A percentile compares a stretch with the other conserved stretches of the same genome.
Evolutionary conservation across 2,329 filamentous ascomycete species (phyloP).

Genomic region (Erysiphe pulchra): DNA sequence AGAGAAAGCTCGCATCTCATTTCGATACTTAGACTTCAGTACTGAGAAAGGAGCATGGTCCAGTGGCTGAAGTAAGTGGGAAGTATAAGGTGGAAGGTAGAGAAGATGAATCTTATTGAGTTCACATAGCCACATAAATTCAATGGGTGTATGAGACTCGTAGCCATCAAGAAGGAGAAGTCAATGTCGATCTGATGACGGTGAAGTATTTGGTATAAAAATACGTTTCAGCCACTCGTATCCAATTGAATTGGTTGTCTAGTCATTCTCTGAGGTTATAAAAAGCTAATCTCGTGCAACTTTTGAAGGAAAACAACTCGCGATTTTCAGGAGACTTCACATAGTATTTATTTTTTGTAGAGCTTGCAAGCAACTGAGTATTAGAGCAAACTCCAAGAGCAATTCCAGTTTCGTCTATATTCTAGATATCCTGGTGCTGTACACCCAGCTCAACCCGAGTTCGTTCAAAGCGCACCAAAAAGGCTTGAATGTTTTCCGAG

Average conservation of each 20-base stretch:
- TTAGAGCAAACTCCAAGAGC: too few relatives aligned
- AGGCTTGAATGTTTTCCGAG: too few relatives aligned
- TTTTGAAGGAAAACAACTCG: too few relatives aligned
- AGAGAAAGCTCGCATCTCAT: neutral
- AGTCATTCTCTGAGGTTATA: too few relatives aligned
- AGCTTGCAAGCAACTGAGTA: too few relatives aligned
- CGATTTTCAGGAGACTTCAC: too few relatives aligned
- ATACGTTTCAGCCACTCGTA: neutral
- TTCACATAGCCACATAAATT: neutral
- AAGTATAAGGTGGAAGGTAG: neutral
- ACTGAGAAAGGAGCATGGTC: neutral
- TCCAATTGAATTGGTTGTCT: neutral
- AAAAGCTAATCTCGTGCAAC: too few relatives aligned
- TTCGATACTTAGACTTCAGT: neutral
- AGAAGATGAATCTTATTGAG: neutral
- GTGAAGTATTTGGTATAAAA: neutral
- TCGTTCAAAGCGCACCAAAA: too few relatives aligned
- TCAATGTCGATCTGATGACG: neutral
- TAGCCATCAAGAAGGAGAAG: neutral
- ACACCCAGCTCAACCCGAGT: too few relatives aligned
- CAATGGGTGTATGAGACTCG: neutral
- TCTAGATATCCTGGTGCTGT: too few relatives aligned
- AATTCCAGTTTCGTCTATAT: too few relatives aligned
- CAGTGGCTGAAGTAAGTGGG: neutral
- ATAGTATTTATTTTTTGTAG: too few relatives aligned